Percentiles rank a stretch among this genome's conserved stretches.
phyloP scores from a whole-genome alignment of 1,284 basidiomycete genomes.

The Phylloboletellus chloephorus region DNA sequence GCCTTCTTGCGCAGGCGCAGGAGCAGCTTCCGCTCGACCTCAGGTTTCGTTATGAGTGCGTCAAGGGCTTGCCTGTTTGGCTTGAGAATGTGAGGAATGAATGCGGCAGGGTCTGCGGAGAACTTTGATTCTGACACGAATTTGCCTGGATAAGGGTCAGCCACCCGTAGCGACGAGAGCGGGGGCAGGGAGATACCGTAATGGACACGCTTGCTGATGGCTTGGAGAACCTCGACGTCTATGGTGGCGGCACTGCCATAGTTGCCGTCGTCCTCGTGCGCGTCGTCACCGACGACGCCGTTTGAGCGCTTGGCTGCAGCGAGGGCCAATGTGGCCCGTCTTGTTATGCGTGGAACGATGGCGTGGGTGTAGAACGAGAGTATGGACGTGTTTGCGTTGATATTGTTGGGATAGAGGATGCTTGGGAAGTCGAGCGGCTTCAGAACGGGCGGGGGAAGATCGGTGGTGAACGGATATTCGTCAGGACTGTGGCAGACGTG shows the following conservation, averaged over 20 bases:
- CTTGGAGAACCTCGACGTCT: conserved; percentile 92
- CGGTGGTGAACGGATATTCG: conserved; percentile 91
- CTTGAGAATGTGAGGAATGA: conserved; percentile 84
- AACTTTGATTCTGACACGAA: conserved; percentile 99
- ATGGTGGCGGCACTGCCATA: conserved; percentile 93
- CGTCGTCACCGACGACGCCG: conserved; percentile 61
- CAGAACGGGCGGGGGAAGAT: conserved; percentile 82
- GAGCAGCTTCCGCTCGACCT: conserved; percentile 88
- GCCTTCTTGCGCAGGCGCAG: conserved; percentile 88
- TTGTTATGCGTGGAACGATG: conserved; percentile 82
- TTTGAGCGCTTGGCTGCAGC: conserved; percentile 57
- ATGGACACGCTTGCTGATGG: conserved; percentile 93
- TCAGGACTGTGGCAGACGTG: conserved; percentile 64
- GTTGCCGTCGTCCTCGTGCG: conserved; percentile 89
- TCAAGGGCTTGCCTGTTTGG: conserved; percentile 76
- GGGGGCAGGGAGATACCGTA: conserved; percentile 67
- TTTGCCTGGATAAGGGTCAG: conserved; percentile 62
- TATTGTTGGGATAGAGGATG: conserved; percentile 75
- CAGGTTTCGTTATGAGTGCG: conserved; percentile 91
- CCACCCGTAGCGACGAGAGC: not conserved
- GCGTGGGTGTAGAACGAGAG: conserved; percentile 80
- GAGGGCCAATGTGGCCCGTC: conserved; percentile 56
- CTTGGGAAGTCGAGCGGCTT: conserved; percentile 71
- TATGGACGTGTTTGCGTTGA: conserved; percentile 89
- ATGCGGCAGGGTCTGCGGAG: conserved; percentile 74